phyloP scores from a whole-genome alignment of 352 stramenopile genomes.

The Pythium biforme region DNA sequence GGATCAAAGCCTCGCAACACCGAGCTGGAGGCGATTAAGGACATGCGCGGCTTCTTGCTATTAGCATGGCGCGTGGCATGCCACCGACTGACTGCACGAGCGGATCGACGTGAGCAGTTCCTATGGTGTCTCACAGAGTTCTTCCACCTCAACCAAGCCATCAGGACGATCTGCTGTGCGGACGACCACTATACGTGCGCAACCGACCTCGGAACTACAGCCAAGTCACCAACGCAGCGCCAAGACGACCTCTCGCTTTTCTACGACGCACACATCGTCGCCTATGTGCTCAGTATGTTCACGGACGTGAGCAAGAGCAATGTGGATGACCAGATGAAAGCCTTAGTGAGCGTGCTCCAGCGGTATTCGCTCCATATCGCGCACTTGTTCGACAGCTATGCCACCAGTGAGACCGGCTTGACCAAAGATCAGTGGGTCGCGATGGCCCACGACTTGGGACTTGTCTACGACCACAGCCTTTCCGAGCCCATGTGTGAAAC shows the following conservation, averaged over 20 bases:
- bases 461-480: constrained; percentile 1
- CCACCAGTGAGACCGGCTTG: constrained; percentile 16
- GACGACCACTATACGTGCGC: constrained; percentile 4
- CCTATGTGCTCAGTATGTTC: background rate
- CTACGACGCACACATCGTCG: constrained; percentile 8
- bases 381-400: constrained; percentile 47
- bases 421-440: constrained; percentile 28
- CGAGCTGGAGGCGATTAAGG: background rate
- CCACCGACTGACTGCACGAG: constrained; percentile 25
- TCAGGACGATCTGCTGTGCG: constrained; percentile 15
- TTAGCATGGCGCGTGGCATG: constrained; percentile 44
- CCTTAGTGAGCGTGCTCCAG: constrained; percentile 38
- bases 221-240: background rate
- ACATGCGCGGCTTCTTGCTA: constrained; percentile 39
- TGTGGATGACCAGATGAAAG: background rate
- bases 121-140: constrained; percentile 46
- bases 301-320: background rate
- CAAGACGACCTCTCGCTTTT: constrained; percentile 11
- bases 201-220: background rate
- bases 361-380: constrained; percentile 41
- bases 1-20: background rate
- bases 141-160: constrained; percentile 38
- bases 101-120: background rate
- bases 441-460: constrained; percentile 34
- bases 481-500: background rate